Conservation (phyloP, 129 eudicot genomes). For the Daucus carota region DNA sequence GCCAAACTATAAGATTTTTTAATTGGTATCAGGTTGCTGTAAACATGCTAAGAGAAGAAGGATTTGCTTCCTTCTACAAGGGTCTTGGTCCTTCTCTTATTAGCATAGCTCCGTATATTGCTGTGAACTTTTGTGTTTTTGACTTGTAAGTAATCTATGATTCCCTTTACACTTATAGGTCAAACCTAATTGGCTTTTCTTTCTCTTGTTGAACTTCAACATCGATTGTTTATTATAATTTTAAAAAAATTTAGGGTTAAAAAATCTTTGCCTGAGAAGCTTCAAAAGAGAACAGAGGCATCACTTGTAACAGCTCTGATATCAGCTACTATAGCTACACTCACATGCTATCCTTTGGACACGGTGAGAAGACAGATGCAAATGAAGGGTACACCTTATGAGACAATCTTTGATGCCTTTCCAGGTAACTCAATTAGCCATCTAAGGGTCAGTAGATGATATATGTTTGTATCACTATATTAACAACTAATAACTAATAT, state of each 20-base stretch:
- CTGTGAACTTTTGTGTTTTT: slow-evolving; percentile 89
- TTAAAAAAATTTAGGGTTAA: slow-evolving; percentile 52
- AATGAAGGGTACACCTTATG: slow-evolving; percentile 88
- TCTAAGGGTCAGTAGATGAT: background rate
- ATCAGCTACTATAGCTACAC: slow-evolving; percentile 79
- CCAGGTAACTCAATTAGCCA: slow-evolving; percentile 42
- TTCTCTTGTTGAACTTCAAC: background rate
- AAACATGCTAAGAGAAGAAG: slow-evolving; percentile 87
- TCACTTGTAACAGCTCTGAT: slow-evolving; percentile 66
- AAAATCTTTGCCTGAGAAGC: slow-evolving; percentile 85
- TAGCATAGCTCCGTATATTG: slow-evolving; percentile 93
- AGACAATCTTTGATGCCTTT: slow-evolving; percentile 62
- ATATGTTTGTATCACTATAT: background rate
- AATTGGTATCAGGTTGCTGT: slow-evolving; percentile 50
- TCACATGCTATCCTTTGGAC: slow-evolving; percentile 85
- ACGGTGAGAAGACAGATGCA: slow-evolving; percentile 92
- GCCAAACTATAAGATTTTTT: background rate
- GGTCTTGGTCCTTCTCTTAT: slow-evolving; percentile 92
- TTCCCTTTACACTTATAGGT: background rate
- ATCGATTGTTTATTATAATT: slow-evolving; percentile 6
- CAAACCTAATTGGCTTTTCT: background rate
- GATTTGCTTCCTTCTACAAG: slow-evolving; percentile 60
- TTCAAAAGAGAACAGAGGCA: slow-evolving; percentile 71
- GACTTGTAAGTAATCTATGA: slow-evolving; percentile 66
- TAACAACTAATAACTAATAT: background rate